These are phyloP conservation scores for Xylariaceae sp. DNA, from an alignment of 2,329 filamentous ascomycete genomes.

Conservation along the genomic window DNA sequence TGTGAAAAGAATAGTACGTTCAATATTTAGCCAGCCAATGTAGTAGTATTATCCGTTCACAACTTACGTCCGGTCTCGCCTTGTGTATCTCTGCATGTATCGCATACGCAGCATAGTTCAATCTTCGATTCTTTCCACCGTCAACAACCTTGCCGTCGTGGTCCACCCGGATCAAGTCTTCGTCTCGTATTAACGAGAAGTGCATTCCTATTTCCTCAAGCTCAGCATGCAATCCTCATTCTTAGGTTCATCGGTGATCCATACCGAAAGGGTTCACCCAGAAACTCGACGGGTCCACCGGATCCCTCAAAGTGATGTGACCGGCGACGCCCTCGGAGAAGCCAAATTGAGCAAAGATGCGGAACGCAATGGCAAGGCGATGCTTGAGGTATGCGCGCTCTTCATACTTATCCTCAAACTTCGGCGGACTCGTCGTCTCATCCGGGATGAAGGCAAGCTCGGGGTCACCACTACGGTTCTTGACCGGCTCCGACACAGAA, in stretches of 20 bases:
- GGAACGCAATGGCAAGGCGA: constrained; percentile 54
- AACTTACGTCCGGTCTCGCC: constrained; percentile 50
- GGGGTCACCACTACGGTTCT: constrained; percentile 1
- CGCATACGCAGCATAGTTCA: constrained; percentile 43
- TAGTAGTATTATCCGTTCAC: no score
- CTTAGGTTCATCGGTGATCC: neutral
- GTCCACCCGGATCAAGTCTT: constrained; percentile 57
- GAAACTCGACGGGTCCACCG: constrained; percentile 50
- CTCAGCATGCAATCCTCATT: neutral
- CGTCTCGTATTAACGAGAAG: constrained; percentile 54
- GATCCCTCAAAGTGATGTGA: constrained; percentile 55
- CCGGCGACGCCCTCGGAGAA: constrained; percentile 57
- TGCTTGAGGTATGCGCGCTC: constrained; percentile 16
- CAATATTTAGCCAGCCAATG: no score
- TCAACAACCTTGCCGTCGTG: constrained; percentile 52
- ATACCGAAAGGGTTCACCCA: constrained; percentile 58
- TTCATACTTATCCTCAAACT: constrained; percentile 5
- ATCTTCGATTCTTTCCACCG: constrained; percentile 42
- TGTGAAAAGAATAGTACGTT: no score
- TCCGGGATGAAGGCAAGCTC: constrained; percentile 6
- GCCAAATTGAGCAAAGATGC: constrained; percentile 53
- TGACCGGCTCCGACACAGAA: neutral
- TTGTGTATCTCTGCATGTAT: constrained; percentile 50
- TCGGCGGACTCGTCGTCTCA: constrained; percentile 2
- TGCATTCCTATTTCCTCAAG: constrained; percentile 29